phyloP scores from a whole-genome alignment of 768 basidiomycete species.

The Pulveroboletus sp. region DNA sequence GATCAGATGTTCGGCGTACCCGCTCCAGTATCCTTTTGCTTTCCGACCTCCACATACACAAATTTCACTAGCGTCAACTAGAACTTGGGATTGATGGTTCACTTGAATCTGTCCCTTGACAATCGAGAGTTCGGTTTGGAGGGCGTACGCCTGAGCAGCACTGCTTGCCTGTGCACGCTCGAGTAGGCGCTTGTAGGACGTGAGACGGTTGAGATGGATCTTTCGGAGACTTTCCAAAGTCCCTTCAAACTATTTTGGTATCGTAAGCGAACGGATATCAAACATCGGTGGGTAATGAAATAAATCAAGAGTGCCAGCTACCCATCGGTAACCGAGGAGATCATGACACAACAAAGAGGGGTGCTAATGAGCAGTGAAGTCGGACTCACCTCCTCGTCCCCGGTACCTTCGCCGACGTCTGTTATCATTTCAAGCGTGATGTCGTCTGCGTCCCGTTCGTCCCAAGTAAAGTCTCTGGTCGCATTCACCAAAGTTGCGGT shows the following conservation, averaged over 20 bases:
- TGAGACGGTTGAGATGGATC: slow-evolving; percentile 52
- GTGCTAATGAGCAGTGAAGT: not conserved
- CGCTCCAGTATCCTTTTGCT: slow-evolving; percentile 68
- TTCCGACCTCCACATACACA: slow-evolving; percentile 60
- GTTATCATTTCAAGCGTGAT: slow-evolving; percentile 74
- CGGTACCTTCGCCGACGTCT: slow-evolving; percentile 49
- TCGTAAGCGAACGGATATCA: slow-evolving; percentile 4
- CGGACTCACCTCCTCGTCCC: slow-evolving; percentile 64
- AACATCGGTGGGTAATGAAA: not conserved
- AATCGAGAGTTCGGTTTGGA: slow-evolving; percentile 75
- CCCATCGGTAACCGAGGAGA: too few relatives aligned
- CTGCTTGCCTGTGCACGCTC: slow-evolving; percentile 76
- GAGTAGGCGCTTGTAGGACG: slow-evolving; percentile 73
- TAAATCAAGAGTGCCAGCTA: not conserved
- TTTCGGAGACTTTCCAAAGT: slow-evolving; percentile 39
- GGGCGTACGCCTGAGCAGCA: slow-evolving; percentile 78
- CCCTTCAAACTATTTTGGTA: slow-evolving; percentile 38
- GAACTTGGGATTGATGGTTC: slow-evolving; percentile 8
- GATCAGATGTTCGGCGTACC: slow-evolving; percentile 46
- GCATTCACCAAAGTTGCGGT: slow-evolving; percentile 19
- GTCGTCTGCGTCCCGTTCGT: slow-evolving; percentile 47
- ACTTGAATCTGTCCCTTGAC: slow-evolving; percentile 46
- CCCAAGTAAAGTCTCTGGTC: slow-evolving; percentile 24
- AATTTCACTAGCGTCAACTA: slow-evolving; percentile 26
- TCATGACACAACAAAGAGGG: not conserved